phyloP scores from a whole-genome alignment of 75 land plant genomes.

The Selaginella tamariscina region DNA sequence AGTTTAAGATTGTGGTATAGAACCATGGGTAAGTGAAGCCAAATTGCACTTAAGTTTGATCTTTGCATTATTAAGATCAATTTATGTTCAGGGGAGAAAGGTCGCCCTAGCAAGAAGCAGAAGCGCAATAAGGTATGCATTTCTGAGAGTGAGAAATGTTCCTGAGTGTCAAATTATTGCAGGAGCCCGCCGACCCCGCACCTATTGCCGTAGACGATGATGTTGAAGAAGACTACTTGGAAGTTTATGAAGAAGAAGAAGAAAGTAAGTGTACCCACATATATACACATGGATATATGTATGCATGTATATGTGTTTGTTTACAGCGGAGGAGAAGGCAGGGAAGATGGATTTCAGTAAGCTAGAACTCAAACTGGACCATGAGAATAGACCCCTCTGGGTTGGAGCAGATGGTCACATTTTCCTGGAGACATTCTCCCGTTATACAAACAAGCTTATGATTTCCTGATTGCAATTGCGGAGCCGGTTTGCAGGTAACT shows the following conservation, averaged over 20 bases:
- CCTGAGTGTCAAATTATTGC: constrained; percentile 5
- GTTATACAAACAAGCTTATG: constrained; percentile 16
- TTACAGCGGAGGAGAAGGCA: constrained; percentile 31
- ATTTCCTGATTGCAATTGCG: constrained; percentile 21
- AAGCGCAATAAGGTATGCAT: background rate
- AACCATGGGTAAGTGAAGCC: too few species aligned
- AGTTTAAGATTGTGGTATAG: too few species aligned
- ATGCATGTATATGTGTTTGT: constrained; percentile 11
- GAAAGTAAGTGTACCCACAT: background rate
- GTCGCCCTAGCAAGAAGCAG: constrained; percentile 29
- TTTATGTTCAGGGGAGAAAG: constrained; percentile 34
- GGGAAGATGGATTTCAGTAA: constrained; percentile 79
- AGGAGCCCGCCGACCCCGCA: constrained; percentile 13
- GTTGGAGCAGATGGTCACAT: constrained; percentile 94
- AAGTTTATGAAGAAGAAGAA: background rate
- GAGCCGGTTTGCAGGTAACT: constrained; percentile 30
- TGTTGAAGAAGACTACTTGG: background rate
- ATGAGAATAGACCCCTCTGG: constrained; percentile 85
- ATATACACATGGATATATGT: background rate
- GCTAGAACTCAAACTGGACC: constrained; percentile 82
- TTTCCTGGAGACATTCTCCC: constrained; percentile 79
- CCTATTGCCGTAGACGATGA: constrained; percentile 1
- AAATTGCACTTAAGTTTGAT: too few species aligned
- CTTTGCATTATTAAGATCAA: too few species aligned
- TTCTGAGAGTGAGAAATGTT: background rate